These are phyloP conservation scores for Cryphonectria radicalis DNA, from an alignment of 2,329 filamentous ascomycete species.

Conservation along the genomic window DNA sequence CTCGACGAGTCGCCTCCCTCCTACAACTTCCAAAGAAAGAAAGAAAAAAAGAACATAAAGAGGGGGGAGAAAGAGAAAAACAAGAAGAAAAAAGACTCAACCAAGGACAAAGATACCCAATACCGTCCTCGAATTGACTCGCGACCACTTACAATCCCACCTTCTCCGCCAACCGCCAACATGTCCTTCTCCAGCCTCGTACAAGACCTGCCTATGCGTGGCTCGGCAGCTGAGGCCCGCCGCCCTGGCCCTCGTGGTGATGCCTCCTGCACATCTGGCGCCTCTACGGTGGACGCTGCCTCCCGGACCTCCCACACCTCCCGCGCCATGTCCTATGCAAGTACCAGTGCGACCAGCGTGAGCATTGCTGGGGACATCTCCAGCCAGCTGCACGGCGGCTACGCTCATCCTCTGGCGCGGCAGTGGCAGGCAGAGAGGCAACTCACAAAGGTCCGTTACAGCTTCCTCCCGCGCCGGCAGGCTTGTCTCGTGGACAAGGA, in stretches of 20 bases:
- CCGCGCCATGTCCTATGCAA: conserved; percentile 67
- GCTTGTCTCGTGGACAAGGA: not conserved
- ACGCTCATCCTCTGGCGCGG: conserved; percentile 77
- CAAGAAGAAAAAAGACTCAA: not conserved
- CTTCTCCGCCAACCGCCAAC: conserved; percentile 25
- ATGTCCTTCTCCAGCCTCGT: conserved; percentile 74
- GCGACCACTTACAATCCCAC: not conserved
- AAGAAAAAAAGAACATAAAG: not conserved
- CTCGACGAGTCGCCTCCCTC: not conserved
- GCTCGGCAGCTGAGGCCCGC: conserved; percentile 45
- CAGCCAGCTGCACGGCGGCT: conserved; percentile 82
- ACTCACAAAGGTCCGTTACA: conserved; percentile 73
- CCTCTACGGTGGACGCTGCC: conserved; percentile 60
- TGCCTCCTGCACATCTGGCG: conserved; percentile 43
- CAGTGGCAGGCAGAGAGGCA: conserved; percentile 85
- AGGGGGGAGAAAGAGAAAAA: not conserved
- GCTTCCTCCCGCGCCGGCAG: not conserved
- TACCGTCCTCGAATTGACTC: not conserved
- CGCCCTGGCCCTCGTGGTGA: conserved; percentile 52
- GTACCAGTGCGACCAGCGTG: conserved; percentile 69
- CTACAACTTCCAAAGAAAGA: not conserved
- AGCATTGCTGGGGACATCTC: conserved; percentile 77
- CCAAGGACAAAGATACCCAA: not conserved
- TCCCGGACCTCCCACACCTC: conserved; percentile 66
- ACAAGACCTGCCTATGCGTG: conserved; percentile 66